These are phyloP conservation scores for Neonectria punicea DNA, from an alignment of 2,329 filamentous ascomycete genomes.

Conservation along the genomic window DNA sequence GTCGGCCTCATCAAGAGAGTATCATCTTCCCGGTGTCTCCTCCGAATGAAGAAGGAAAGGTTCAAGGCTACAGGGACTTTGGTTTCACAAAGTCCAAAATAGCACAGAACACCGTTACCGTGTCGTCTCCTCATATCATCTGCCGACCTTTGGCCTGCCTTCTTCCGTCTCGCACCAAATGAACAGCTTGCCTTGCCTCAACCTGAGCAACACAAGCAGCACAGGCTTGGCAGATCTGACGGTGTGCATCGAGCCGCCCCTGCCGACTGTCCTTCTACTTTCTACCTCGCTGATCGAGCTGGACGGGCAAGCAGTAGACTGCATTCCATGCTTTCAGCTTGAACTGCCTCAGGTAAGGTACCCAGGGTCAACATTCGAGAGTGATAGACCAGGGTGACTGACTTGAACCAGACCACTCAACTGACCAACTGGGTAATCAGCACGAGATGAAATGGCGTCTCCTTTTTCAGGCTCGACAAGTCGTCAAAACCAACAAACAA, in stretches of 20 bases:
- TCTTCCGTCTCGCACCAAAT: background rate
- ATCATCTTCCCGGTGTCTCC: background rate
- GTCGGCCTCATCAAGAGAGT: background rate
- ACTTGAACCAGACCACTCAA: conserved; percentile 2
- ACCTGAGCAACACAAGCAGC: conserved; percentile 1
- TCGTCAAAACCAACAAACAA: conserved; percentile 10
- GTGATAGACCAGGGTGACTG: background rate
- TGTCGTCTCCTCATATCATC: background rate
- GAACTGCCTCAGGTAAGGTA: conserved; percentile 14
- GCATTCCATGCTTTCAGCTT: background rate
- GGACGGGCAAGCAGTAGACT: background rate
- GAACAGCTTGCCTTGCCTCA: background rate
- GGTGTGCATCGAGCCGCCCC: conserved; percentile 4
- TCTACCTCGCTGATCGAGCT: background rate
- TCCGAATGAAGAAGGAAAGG: conserved; percentile 6
- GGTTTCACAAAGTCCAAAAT: conserved; percentile 12
- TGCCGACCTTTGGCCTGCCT: background rate
- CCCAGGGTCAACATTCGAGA: background rate
- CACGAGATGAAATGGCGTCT: conserved; percentile 11
- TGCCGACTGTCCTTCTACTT: background rate
- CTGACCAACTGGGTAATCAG: conserved; percentile 5
- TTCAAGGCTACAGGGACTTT: background rate
- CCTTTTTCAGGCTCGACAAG: conserved; percentile 6
- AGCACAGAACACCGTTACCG: conserved; percentile 2
- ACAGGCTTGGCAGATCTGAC: conserved; percentile 3